Base-by-base conservation (phyloP, 306 rosid genomes). In the Myrica gale region DNA sequence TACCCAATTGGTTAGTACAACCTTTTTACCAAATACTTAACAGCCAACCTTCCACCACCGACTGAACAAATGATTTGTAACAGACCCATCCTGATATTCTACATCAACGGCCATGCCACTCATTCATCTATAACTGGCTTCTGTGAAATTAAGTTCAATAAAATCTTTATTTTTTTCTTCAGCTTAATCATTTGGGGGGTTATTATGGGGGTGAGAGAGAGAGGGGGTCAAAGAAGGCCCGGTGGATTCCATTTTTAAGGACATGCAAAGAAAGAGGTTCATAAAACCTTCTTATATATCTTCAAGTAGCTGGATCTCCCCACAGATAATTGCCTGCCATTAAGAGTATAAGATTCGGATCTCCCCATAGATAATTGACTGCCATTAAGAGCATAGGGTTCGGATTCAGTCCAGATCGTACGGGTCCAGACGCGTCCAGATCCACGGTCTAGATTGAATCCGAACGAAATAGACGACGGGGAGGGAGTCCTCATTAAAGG, bases 301-400 rank as follows among this genome's bases (percentile, higher is more conserved):
- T 44, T 55, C 39, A 52, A 76, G 68, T 76, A 55, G 32, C 32
- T 26, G 68, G 68, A 68, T 76, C 74, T 76, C 43, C 53, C 47
- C 43, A 53, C 5, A 53, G 32, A 57, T 57, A 76, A 45, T 21
- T 76, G 80, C 80, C 80, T 68, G 74, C 80, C 80, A 76, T 76
- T 55, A 68, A 45, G 68, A 15, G 15, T 23, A 68, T 21, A 68
- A n/a, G n/a, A n/a, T n/a, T n/a, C n/a, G n/a, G n/a, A n/a, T n/a
- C n/a, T n/a, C n/a, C n/a, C n/a, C n/a, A n/a, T n/a, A n/a, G n/a
- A n/a, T n/a, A n/a, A n/a, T n/a, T n/a, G n/a, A n/a, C n/a, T n/a
- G n/a, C n/a, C n/a, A n/a, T n/a, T n/a, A n/a, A n/a, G n/a, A n/a
- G n/a, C n/a, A n/a, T n/a, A n/a, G n/a, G n/a, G n/a, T n/a, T n/a